phyloP scores from a whole-genome alignment of 2,329 filamentous ascomycete species.

The Coniochaeta sp. region DNA sequence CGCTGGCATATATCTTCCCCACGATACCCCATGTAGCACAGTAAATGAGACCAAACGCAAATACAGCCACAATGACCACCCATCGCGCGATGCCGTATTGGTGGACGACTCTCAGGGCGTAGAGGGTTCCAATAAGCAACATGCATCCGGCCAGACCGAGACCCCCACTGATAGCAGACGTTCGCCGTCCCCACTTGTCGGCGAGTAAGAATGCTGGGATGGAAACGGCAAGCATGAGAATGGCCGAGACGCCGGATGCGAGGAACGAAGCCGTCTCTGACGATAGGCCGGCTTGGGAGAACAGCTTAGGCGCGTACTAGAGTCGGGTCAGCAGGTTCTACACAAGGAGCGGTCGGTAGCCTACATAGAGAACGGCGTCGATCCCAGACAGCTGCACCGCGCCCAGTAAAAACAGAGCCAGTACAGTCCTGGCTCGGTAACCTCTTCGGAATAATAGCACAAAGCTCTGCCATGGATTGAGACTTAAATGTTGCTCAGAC shows the following conservation, averaged over 20 bases:
- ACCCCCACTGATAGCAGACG: slow-evolving; percentile 44
- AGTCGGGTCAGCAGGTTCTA: background rate
- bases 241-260: slow-evolving; percentile 50
- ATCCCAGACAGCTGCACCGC: slow-evolving; percentile 56
- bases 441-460: slow-evolving; percentile 19
- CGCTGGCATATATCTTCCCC: slow-evolving; percentile 47
- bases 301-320: slow-evolving; percentile 49
- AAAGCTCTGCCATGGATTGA: background rate
- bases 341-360: background rate
- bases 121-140: slow-evolving; percentile 44
- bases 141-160: slow-evolving; percentile 40
- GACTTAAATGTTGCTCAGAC: background rate
- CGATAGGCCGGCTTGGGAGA: slow-evolving; percentile 49
- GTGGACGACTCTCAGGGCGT: slow-evolving; percentile 32
- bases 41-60: slow-evolving; percentile 38
- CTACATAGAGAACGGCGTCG: slow-evolving; percentile 47
- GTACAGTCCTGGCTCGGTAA: slow-evolving; percentile 34
- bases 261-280: slow-evolving; percentile 45
- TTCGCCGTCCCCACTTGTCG: slow-evolving; percentile 48
- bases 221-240: slow-evolving; percentile 46
- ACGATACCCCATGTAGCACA: slow-evolving; percentile 45
- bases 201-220: slow-evolving; percentile 46
- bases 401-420: slow-evolving; percentile 51
- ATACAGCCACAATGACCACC: slow-evolving; percentile 42
- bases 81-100: slow-evolving; percentile 30